A percentile compares a stretch with the other conserved stretches of the same genome.
Conservation (phyloP, 495 filamentous ascomycete species). For the Lepraria neglecta region DNA sequence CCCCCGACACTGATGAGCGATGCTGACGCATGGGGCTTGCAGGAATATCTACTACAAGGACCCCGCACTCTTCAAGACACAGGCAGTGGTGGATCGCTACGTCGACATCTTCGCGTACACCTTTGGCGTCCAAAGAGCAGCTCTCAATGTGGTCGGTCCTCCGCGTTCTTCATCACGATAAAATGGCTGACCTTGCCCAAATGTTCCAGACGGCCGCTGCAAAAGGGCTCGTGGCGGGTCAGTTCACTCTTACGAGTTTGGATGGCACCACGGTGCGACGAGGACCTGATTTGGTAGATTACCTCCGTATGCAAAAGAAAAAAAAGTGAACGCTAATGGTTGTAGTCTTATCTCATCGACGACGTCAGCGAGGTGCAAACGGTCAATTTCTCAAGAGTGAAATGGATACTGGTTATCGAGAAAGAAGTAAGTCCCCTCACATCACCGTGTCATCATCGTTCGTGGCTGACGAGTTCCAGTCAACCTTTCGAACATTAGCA, state of each 20-base stretch:
- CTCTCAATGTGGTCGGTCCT: constrained; percentile 57
- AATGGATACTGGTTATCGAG: constrained; percentile 82
- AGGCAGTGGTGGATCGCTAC: constrained; percentile 65
- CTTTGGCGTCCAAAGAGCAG: constrained; percentile 53
- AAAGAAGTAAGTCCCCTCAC: constrained; percentile 63
- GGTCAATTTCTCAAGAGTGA: constrained; percentile 47
- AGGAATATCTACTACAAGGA: constrained; percentile 93
- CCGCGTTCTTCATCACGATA: neutral
- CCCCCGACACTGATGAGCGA: too few relatives aligned
- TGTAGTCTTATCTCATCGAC: constrained; percentile 64
- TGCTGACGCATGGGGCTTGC: neutral
- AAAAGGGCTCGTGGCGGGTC: constrained; percentile 63
- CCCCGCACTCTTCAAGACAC: constrained; percentile 68
- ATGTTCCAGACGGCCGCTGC: constrained; percentile 54
- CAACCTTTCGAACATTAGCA: constrained; percentile 69
- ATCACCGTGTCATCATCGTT: neutral
- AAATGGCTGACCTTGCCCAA: neutral
- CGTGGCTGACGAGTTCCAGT: constrained; percentile 43
- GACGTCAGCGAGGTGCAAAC: constrained; percentile 44
- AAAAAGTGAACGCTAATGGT: neutral
- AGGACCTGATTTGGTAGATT: constrained; percentile 15
- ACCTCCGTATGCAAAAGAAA: too few relatives aligned
- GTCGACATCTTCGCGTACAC: constrained; percentile 84
- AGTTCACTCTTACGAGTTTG: constrained; percentile 37
- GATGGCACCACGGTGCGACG: constrained; percentile 28